Evolutionary conservation across 2,329 filamentous ascomycete genomes (phyloP).

Genomic region (Colletotrichum tamarilloi): DNA sequence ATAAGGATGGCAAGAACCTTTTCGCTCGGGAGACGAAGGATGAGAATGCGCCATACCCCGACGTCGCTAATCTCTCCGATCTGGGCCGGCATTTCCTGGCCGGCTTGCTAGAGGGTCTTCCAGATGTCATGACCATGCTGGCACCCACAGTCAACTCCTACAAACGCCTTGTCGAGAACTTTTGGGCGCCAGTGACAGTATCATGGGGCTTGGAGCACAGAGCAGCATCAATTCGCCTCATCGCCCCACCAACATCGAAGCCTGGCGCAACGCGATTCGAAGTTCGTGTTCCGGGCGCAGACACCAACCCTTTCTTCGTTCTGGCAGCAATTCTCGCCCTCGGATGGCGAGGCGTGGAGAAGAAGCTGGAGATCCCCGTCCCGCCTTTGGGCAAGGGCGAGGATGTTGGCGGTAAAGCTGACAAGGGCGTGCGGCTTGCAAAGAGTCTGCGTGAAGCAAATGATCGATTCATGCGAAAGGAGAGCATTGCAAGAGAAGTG

Average conservation of each 20-base stretch:
- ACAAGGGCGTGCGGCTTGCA: conserved; percentile 82
- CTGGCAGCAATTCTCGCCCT: conserved; percentile 87
- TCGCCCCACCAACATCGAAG: conserved; percentile 87
- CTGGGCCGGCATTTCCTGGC: conserved; percentile 93
- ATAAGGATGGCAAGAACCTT: conserved; percentile 84
- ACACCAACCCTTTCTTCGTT: conserved; percentile 89
- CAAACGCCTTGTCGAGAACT: conserved; percentile 98
- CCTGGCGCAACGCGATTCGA: conserved; percentile 91
- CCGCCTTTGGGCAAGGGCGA: conserved; percentile 88
- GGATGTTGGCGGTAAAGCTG: conserved; percentile 77
- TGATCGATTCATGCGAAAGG: conserved; percentile 78
- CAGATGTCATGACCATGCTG: conserved; percentile 94
- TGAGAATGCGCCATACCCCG: conserved; percentile 75
- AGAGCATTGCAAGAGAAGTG: conserved; percentile 90
- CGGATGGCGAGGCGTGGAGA: conserved; percentile 91
- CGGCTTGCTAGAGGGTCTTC: conserved; percentile 86
- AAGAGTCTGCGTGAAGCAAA: conserved; percentile 89
- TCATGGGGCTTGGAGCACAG: conserved; percentile 98
- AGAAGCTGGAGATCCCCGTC: conserved; percentile 85
- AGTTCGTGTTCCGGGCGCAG: conserved; percentile 92
- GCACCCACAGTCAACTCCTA: conserved; percentile 98
- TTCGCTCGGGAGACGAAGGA: conserved; percentile 78
- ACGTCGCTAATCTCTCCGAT: conserved; percentile 85
- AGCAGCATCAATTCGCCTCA: conserved; percentile 89
- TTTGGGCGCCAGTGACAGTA: conserved; percentile 98